Conservation (phyloP, 1,139 yeast genomes). For the Pichia sp. region DNA sequence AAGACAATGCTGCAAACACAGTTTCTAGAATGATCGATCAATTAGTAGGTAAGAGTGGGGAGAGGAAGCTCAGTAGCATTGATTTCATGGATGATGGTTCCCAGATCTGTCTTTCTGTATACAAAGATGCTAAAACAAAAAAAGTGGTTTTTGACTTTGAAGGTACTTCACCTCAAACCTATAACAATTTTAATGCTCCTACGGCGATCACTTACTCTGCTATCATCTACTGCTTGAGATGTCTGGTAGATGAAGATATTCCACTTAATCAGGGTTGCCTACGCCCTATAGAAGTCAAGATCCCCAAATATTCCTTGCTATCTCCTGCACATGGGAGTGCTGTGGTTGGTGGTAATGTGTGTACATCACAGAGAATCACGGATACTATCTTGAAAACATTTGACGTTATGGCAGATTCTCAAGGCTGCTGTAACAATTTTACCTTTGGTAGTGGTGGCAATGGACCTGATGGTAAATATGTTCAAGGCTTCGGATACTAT, state of each 20-base stretch:
- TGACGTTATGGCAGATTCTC: slow-evolving; percentile 42
- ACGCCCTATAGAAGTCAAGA: slow-evolving; percentile 38
- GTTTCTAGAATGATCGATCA: slow-evolving; percentile 38
- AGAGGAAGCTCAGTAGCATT: slow-evolving; percentile 39
- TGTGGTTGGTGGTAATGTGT: slow-evolving; percentile 47
- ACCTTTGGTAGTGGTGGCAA: slow-evolving; percentile 46
- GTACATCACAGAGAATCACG: slow-evolving; percentile 46
- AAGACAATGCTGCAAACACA: slow-evolving; percentile 54
- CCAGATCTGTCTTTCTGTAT: slow-evolving; percentile 41
- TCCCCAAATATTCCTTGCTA: slow-evolving; percentile 39
- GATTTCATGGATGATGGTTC: slow-evolving; percentile 66
- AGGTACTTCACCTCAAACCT: slow-evolving; percentile 45
- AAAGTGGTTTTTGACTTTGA: slow-evolving; percentile 53
- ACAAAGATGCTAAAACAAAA: slow-evolving; percentile 36
- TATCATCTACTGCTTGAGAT: slow-evolving; percentile 42
- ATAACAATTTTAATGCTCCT: slow-evolving; percentile 44
- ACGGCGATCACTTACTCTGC: slow-evolving; percentile 42
- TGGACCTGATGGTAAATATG: slow-evolving; percentile 28
- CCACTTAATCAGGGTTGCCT: slow-evolving; percentile 47
- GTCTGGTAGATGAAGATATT: slow-evolving; percentile 42
- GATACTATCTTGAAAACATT: slow-evolving; percentile 42
- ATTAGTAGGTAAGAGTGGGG: slow-evolving; percentile 33
- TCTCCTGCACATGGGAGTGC: slow-evolving; percentile 44
- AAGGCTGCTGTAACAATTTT: slow-evolving; percentile 44
- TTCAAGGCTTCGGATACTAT: slow-evolving; percentile 44